These are phyloP conservation scores for Fusarium sp. DNA, from an alignment of 2,329 filamentous ascomycete genomes.

Conservation along the genomic window DNA sequence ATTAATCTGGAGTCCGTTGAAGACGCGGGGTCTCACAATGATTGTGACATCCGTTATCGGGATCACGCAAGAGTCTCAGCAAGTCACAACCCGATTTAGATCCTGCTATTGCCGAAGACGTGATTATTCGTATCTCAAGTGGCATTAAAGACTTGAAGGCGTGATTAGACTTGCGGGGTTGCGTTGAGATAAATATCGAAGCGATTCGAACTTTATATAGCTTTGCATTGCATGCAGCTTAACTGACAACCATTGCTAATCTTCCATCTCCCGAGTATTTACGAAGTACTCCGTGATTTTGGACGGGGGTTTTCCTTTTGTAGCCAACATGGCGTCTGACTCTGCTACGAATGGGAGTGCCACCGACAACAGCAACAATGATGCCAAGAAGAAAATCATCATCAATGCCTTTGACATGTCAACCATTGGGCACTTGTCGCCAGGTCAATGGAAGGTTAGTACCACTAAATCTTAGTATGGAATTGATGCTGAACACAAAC, in stretches of 20 bases:
- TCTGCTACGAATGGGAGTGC: not conserved
- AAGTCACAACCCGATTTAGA: not conserved
- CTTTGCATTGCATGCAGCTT: not conserved
- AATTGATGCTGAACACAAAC: not conserved
- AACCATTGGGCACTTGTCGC: slow-evolving; percentile 70
- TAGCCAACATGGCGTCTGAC: not conserved
- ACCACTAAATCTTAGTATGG: fast-evolving
- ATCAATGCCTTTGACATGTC: slow-evolving; percentile 74
- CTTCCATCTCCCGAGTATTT: not conserved
- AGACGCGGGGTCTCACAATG: not conserved
- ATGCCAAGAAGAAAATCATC: slow-evolving; percentile 53
- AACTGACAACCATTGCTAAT: not conserved
- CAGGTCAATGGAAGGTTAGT: slow-evolving; percentile 71
- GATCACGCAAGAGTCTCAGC: slow-evolving; percentile 2
- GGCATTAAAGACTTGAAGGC: not conserved
- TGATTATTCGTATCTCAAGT: not conserved
- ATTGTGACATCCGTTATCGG: slow-evolving; percentile 6
- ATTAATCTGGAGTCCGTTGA: not conserved
- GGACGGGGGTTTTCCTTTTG: not conserved
- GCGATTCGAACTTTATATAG: not conserved
- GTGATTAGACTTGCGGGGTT: slow-evolving; percentile 2
- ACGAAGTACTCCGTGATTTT: not conserved
- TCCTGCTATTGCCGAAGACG: not conserved
- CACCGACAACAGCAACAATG: not conserved
- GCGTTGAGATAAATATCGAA: not conserved